A percentile compares a stretch with the other conserved stretches of the same genome.
These are phyloP conservation scores for Nannizziopsis arthrosporioides DNA, from an alignment of 2,329 filamentous ascomycete species.

Conservation along the genomic window DNA sequence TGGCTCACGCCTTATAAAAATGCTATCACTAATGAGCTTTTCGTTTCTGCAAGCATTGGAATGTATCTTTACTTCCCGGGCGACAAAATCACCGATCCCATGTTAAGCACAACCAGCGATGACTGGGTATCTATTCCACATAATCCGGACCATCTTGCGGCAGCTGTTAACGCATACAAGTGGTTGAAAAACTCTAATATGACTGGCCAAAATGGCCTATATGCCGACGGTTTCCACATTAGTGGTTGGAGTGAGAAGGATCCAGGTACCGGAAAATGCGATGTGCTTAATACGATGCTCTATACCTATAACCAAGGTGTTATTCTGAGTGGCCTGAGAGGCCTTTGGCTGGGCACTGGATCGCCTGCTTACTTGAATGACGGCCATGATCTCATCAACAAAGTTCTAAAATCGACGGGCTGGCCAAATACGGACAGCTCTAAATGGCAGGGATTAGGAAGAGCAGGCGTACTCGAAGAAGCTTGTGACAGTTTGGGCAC, in stretches of 20 bases:
- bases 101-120: slow-evolving; percentile 25
- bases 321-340: slow-evolving; percentile 66
- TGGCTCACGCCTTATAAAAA: slow-evolving; percentile 79
- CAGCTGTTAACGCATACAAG: slow-evolving; percentile 64
- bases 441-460: slow-evolving; percentile 64
- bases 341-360: slow-evolving; percentile 67
- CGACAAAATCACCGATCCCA: slow-evolving; percentile 62
- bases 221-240: slow-evolving; percentile 82
- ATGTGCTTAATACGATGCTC: slow-evolving; percentile 73
- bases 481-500: slow-evolving; percentile 60
- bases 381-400: slow-evolving; percentile 63
- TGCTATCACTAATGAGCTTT: slow-evolving; percentile 88
- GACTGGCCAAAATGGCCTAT: slow-evolving; percentile 63
- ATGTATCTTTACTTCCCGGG: slow-evolving; percentile 90
- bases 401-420: slow-evolving; percentile 66
- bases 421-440: slow-evolving; percentile 42
- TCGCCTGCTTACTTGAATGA: slow-evolving; percentile 60
- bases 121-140: slow-evolving; percentile 31
- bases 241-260: slow-evolving; percentile 46
- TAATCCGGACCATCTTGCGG: slow-evolving; percentile 56
- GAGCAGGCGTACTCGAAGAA: slow-evolving; percentile 72
- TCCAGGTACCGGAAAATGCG: slow-evolving; percentile 60
- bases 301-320: slow-evolving; percentile 97
- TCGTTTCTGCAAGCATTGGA: slow-evolving; percentile 66
- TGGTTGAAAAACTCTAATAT: slow-evolving; percentile 75